A percentile compares a stretch with the other conserved stretches of the same genome.
Evolutionary conservation across 2,329 filamentous ascomycete species (phyloP).

Genomic region (Fusarium euwallaceae): DNA sequence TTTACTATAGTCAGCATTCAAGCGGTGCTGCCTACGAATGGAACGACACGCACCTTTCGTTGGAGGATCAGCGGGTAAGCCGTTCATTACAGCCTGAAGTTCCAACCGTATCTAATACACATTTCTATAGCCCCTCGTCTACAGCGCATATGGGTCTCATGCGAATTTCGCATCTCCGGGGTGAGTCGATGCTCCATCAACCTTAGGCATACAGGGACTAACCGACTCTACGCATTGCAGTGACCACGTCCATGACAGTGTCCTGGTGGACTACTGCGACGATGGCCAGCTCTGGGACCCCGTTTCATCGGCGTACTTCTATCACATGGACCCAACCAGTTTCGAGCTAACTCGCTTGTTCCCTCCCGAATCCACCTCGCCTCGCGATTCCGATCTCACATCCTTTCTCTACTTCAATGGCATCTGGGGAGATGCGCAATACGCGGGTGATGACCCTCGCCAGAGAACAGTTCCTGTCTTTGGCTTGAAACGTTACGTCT

Average conservation of each 20-base stretch:
- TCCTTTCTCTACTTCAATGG: neutral
- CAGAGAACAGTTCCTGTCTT: neutral
- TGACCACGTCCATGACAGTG: slow-evolving; percentile 45
- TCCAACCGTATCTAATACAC: neutral
- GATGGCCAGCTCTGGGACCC: slow-evolving; percentile 49
- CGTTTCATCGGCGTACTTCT: slow-evolving; percentile 22
- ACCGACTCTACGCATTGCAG: neutral
- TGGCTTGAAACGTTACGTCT: neutral
- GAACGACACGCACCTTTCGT: neutral
- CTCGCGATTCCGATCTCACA: neutral
- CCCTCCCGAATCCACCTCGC: neutral
- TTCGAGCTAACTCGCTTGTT: slow-evolving; percentile 43
- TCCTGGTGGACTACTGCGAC: slow-evolving; percentile 48
- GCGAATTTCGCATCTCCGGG: neutral
- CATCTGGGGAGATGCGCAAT: neutral
- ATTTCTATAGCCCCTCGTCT: neutral
- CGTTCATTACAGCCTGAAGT: too few relatives aligned
- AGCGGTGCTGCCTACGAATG: neutral
- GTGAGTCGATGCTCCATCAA: neutral
- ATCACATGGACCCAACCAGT: slow-evolving; percentile 24
- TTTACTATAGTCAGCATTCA: neutral
- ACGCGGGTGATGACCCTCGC: neutral
- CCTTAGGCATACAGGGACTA: neutral
- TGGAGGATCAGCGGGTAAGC: neutral
- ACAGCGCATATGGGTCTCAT: neutral